A percentile compares a stretch with the other conserved stretches of the same genome.
Conservation (phyloP, 306 rosid genomes). For the Crotalaria pallida region DNA sequence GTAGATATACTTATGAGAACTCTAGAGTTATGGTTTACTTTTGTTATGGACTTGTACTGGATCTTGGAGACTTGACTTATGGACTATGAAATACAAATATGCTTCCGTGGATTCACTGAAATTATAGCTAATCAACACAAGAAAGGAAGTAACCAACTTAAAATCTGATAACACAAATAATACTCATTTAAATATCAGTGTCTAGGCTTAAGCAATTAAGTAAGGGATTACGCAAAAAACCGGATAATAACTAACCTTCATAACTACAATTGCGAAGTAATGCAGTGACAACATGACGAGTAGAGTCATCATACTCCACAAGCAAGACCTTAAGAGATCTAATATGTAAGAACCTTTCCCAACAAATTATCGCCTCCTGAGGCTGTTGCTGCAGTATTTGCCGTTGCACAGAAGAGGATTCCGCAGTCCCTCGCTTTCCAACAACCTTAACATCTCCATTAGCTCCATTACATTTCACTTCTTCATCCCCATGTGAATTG, state of each 20-base stretch:
- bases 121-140: neutral
- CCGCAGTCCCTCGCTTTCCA: conserved; percentile 35
- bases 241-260: conserved; percentile 53
- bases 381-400: conserved; percentile 50
- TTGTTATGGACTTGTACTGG: too few relatives aligned
- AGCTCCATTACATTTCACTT: conserved; percentile 42
- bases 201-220: neutral
- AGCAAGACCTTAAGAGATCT: conserved; percentile 85
- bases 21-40: too few relatives aligned
- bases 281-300: conserved; percentile 85
- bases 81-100: too few relatives aligned
- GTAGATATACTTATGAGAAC: too few relatives aligned
- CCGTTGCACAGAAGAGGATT: conserved; percentile 35
- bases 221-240: neutral
- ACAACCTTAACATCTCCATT: conserved; percentile 42
- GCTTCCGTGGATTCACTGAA: neutral
- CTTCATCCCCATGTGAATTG: conserved; percentile 28
- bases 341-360: conserved; percentile 88
- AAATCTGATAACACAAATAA: neutral
- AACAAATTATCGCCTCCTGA: conserved; percentile 69
- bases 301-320: conserved; percentile 81
- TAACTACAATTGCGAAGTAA: conserved; percentile 93
- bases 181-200: neutral
- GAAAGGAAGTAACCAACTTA: neutral
- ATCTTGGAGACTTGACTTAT: too few relatives aligned